Evolutionary conservation across 129 eudicot genomes (phyloP).

Genomic region (Escallonia rubra): DNA sequence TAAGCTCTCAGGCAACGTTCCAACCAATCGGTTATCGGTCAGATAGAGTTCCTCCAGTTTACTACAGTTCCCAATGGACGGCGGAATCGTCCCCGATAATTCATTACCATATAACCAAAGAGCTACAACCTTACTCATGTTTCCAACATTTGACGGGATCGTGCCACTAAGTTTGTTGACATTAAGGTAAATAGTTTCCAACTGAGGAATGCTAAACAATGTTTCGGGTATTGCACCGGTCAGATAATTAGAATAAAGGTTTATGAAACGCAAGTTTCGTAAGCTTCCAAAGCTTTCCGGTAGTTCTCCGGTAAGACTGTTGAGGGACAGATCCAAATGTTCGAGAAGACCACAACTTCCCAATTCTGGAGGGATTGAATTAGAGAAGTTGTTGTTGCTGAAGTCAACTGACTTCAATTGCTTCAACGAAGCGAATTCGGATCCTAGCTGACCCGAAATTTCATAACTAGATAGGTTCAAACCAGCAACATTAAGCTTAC

Average conservation of each 20-base stretch:
- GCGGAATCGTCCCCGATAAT: constrained; percentile 54
- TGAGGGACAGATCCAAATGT: constrained; percentile 34
- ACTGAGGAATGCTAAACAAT: constrained; percentile 29
- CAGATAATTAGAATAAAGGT: constrained; percentile 40
- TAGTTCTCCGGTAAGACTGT: constrained; percentile 44
- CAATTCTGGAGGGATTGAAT: constrained; percentile 44
- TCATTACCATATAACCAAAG: constrained; percentile 42
- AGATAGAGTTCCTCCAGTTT: constrained; percentile 40
- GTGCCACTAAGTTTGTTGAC: constrained; percentile 51
- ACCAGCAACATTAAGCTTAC: constrained; percentile 21
- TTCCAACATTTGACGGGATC: constrained; percentile 47
- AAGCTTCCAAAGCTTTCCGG: constrained; percentile 45
- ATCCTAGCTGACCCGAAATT: constrained; percentile 61
- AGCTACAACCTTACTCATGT: constrained; percentile 24
- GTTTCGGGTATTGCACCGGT: constrained; percentile 44
- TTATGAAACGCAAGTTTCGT: constrained; percentile 20
- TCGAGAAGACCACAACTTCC: constrained; percentile 43
- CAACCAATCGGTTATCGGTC: constrained; percentile 41
- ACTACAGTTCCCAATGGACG: constrained; percentile 57
- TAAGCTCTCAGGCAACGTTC: constrained; percentile 48
- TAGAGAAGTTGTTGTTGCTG: constrained; percentile 35
- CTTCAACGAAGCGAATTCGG: constrained; percentile 36
- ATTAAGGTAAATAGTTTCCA: constrained; percentile 46
- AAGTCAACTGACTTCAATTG: constrained; percentile 45
- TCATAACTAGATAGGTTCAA: constrained; percentile 42